Evolutionary conservation across 768 basidiomycete genomes (phyloP).

Genomic region (Lyophyllum shimeji): DNA sequence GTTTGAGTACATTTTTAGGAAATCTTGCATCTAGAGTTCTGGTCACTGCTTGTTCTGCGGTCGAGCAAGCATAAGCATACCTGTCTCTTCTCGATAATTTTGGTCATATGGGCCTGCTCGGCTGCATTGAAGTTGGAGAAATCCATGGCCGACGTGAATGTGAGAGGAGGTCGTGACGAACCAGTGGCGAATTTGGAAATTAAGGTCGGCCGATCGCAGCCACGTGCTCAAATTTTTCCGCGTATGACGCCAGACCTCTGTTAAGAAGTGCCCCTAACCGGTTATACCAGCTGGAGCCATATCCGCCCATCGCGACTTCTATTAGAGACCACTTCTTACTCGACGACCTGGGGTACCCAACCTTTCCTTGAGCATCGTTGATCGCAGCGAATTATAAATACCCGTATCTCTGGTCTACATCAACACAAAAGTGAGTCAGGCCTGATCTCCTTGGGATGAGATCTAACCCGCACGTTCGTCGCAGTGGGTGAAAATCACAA

Average conservation of each 20-base stretch:
- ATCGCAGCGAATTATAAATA: not conserved
- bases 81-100: conserved; percentile 96
- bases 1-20: conserved; percentile 90
- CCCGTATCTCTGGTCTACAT: not conserved
- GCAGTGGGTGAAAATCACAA: conserved; percentile 39
- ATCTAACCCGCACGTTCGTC: conserved; percentile 1
- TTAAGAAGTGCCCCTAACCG: not conserved
- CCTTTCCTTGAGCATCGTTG: not conserved
- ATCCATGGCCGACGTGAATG: conserved; percentile 60
- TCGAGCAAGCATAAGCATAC: conserved; percentile 35
- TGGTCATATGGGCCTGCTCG: conserved; percentile 96
- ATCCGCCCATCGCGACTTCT: not conserved
- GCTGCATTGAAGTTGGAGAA: conserved; percentile 86
- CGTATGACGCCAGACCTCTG: not conserved
- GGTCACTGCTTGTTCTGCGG: conserved; percentile 2
- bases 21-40: conserved; percentile 89
- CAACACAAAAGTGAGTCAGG: conserved; percentile 5
- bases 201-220: conserved; percentile 1
- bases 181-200: conserved; percentile 9
- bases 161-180: conserved; percentile 12
- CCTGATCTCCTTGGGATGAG: not conserved
- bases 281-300: not conserved
- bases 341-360: not conserved
- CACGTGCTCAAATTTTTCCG: conserved; percentile 6
- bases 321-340: not conserved